Conservation (phyloP, 345 rosid genomes). For the Boechera divaricarpa region DNA sequence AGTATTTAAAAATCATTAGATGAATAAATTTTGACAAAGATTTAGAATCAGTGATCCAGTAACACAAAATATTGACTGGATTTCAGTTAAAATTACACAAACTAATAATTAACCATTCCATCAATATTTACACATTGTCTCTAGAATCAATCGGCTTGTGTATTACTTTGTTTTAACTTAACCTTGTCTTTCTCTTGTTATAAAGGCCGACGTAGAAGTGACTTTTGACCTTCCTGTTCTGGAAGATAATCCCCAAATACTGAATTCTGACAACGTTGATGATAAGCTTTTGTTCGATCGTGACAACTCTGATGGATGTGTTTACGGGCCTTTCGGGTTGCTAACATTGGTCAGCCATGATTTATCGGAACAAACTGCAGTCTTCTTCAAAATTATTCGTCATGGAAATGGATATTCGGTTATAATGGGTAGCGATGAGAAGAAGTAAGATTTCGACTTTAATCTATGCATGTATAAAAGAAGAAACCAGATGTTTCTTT, state of each 20-base stretch:
- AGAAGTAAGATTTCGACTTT: constrained; percentile 14
- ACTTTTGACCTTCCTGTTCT: constrained; percentile 50
- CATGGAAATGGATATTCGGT: constrained; percentile 46
- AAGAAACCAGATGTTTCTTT: not conserved
- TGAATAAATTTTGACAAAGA: too few species aligned
- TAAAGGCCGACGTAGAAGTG: constrained; percentile 62
- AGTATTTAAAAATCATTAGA: too few species aligned
- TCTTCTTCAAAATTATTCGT: constrained; percentile 62
- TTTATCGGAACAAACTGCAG: constrained; percentile 63
- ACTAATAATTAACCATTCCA: too few species aligned
- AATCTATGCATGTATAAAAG: too few species aligned
- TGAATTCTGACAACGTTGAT: constrained; percentile 42
- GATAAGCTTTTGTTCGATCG: constrained; percentile 55
- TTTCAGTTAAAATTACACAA: too few species aligned
- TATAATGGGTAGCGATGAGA: constrained; percentile 54
- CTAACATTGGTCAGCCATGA: constrained; percentile 59
- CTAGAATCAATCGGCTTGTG: not conserved
- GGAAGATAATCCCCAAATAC: constrained; percentile 35
- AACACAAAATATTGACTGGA: too few species aligned
- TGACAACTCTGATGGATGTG: constrained; percentile 44
- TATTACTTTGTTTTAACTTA: not conserved
- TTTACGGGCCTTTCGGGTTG: constrained; percentile 70
- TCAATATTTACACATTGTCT: not conserved
- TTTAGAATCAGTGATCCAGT: too few species aligned
- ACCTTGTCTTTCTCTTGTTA: not conserved